A percentile compares a stretch with the other conserved stretches of the same genome.
phyloP scores from a whole-genome alignment of 371 early-diverging fungal species.

The Lichtheimia corymbifera region DNA sequence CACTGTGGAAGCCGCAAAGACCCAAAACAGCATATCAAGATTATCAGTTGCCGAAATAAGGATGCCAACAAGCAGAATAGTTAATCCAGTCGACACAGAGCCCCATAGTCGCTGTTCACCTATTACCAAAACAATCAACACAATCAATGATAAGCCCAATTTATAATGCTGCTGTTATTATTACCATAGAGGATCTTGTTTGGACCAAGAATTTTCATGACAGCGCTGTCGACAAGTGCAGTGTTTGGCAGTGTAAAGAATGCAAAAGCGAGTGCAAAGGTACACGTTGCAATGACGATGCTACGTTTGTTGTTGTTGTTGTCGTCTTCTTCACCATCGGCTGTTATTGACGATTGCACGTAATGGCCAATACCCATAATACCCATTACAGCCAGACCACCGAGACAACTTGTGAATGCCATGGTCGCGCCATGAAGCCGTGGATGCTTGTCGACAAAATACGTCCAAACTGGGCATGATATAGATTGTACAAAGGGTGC shows the following conservation, averaged over 20 bases:
- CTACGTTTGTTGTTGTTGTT: not conserved
- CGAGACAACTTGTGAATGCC: constrained; percentile 35
- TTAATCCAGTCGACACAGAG: constrained; percentile 40
- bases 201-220: constrained; percentile 50
- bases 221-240: constrained; percentile 49
- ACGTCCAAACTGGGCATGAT: constrained; percentile 48
- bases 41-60: constrained; percentile 29
- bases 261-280: constrained; percentile 35
- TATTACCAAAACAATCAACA: constrained; percentile 1
- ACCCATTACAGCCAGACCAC: constrained; percentile 37
- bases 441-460: constrained; percentile 40
- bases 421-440: constrained; percentile 37
- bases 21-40: constrained; percentile 35
- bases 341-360: not conserved
- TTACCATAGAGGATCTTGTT: constrained; percentile 52
- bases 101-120: constrained; percentile 51
- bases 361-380: constrained; percentile 23
- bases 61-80: constrained; percentile 38
- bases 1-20: constrained; percentile 28
- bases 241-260: constrained; percentile 46
- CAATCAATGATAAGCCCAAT: not conserved
- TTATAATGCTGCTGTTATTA: not conserved
- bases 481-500: constrained; percentile 49
- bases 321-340: not conserved
- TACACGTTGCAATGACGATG: constrained; percentile 24